Evolutionary conservation across 2,329 filamentous ascomycete species (phyloP), one percentile per base, ranked within the genome.

Genomic region (Aspergillus sp.): DNA sequence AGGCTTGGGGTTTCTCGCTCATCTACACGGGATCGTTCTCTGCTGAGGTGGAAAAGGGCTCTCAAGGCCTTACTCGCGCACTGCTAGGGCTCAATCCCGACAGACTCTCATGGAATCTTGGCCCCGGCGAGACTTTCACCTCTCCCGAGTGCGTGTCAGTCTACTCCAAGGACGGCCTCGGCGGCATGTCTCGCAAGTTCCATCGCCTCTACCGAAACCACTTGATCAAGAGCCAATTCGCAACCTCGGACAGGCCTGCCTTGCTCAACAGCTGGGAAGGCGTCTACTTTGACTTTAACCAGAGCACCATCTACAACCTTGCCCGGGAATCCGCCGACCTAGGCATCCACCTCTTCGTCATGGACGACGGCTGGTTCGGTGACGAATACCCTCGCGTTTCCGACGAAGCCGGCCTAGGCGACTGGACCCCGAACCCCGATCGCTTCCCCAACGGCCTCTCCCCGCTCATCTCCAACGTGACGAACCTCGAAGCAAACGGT

Each of bases 291-390:
- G 74, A 87, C 64, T 85, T 83, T 71, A 86, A 89, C 66, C 77
- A 85, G 53, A 82, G 77, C 15, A 83, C 80, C 0, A 81, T 89
- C 41, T 48, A 61, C 25, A 56, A 31, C 5, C 30, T 61, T 4
- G 59, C 59, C 8, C 28, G 54, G 28, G 43, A 58, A 30, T 81
- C 87, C 0, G 85, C 87, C 0, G 79, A 81, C 2, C 78, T 89
- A 1, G 87, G 87, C 1, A 81, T 85, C n/a, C 83, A 84, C 64
- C 80, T 90, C 0, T 87, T 90, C 49, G 87, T 89, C 0, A 82
- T 87, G 51, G 87, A 90, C 48, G 87, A 90, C 61, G 87, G 87
- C 3, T 90, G 87, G 87, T 90, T 90, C 52, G 87, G 87, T 15
- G 77, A 80, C n/a, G 77, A 88, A 41, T 84, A 87, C 62, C 86